These are phyloP conservation scores for Pisolithus sp. DNA, from an alignment of 768 basidiomycete species.

Conservation along the genomic window DNA sequence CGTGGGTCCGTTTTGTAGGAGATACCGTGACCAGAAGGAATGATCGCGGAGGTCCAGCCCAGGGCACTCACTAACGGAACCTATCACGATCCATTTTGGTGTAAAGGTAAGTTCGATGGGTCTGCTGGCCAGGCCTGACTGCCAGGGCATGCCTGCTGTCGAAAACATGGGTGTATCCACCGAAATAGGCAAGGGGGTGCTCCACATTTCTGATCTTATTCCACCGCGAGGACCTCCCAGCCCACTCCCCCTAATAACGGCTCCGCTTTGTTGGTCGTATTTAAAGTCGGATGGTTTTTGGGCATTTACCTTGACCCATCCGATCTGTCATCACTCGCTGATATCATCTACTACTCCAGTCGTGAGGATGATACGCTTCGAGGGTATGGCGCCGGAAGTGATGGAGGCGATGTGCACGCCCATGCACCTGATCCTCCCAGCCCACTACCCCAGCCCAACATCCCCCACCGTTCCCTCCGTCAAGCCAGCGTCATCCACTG, in stretches of 20 bases:
- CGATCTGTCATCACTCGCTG: background rate
- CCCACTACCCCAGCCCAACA: conserved; percentile 20
- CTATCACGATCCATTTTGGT: conserved; percentile 1
- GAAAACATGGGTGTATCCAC: background rate
- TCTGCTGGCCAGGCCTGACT: background rate
- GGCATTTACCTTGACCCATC: conserved; percentile 2
- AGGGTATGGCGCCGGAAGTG: conserved; percentile 65
- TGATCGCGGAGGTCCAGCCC: background rate
- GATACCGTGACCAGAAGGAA: background rate
- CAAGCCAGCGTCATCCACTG: conserved; percentile 3
- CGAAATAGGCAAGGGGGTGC: conserved; percentile 1
- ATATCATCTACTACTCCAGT: background rate
- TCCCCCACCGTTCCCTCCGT: conserved; percentile 16
- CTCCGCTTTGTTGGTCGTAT: background rate
- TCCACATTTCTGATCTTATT: conserved; percentile 33
- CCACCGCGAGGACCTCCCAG: conserved; percentile 41
- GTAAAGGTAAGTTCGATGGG: background rate
- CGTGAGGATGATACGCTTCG: conserved; percentile 68
- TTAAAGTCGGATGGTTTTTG: conserved; percentile 1
- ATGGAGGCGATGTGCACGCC: conserved; percentile 83
- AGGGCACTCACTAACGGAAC: background rate
- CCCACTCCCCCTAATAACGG: conserved; percentile 29
- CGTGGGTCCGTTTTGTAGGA: background rate
- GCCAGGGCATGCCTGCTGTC: background rate
- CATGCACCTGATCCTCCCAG: conserved; percentile 65